A percentile compares a stretch with the other conserved stretches of the same genome.
phyloP scores from a whole-genome alignment of 2,329 filamentous ascomycete genomes.

The Xylaria sp. region DNA sequence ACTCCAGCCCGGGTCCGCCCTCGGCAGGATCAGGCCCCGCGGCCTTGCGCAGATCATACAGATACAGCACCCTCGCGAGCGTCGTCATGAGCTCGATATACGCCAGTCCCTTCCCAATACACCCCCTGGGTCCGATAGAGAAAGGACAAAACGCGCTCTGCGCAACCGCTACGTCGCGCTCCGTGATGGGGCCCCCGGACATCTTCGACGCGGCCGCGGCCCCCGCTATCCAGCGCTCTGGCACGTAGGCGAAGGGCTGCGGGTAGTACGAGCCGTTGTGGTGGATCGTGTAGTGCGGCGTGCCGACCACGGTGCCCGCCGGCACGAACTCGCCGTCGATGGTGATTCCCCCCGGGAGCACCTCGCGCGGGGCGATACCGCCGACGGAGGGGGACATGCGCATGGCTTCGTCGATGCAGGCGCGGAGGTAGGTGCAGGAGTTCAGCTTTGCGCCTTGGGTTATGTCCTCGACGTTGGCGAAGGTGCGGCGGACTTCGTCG shows the following conservation, averaged over 20 bases:
- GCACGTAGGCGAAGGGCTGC: constrained; percentile 66
- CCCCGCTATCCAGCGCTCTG: constrained; percentile 73
- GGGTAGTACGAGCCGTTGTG: constrained; percentile 73
- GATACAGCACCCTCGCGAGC: constrained; percentile 68
- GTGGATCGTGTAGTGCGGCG: constrained; percentile 75
- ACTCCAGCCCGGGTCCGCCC: constrained; percentile 60
- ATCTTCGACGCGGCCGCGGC: constrained; percentile 50
- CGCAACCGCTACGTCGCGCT: constrained; percentile 65
- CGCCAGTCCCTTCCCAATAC: constrained; percentile 76
- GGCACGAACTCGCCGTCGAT: constrained; percentile 67
- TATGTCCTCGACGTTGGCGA: constrained; percentile 65
- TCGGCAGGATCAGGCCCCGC: constrained; percentile 64
- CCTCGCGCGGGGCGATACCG: constrained; percentile 69
- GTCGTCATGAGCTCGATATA: constrained; percentile 74
- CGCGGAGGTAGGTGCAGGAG: constrained; percentile 68
- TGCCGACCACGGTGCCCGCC: constrained; percentile 70
- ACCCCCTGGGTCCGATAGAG: constrained; percentile 74
- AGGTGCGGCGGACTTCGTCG: constrained; percentile 64
- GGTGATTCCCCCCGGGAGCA: constrained; percentile 64
- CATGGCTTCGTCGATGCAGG: constrained; percentile 74
- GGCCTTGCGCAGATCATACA: constrained; percentile 69
- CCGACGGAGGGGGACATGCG: constrained; percentile 70
- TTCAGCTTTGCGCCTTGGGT: constrained; percentile 61
- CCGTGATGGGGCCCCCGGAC: constrained; percentile 54
- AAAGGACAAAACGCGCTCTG: constrained; percentile 81